A percentile compares a stretch with the other conserved stretches of the same genome.
Conservation (phyloP, 441 rosid genomes). For the Raphanus hybrid region DNA sequence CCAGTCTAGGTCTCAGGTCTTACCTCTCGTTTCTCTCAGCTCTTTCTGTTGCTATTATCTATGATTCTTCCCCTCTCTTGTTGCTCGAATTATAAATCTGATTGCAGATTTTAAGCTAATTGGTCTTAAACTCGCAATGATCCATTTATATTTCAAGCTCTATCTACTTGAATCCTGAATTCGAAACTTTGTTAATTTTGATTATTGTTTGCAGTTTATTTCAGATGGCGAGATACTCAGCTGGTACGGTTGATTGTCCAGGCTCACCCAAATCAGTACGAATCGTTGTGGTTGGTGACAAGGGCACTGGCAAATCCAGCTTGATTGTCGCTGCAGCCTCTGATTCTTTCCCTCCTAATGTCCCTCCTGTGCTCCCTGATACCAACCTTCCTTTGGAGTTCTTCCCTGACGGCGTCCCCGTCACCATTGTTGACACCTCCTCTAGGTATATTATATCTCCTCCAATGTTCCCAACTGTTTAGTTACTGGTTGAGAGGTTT, state of each 20-base stretch:
- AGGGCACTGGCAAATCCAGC: conserved; percentile 96
- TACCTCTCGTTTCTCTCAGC: no score
- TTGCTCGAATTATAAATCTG: not conserved
- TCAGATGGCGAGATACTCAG: conserved; percentile 42
- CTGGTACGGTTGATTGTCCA: conserved; percentile 28
- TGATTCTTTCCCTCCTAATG: conserved; percentile 65
- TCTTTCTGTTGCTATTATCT: not conserved
- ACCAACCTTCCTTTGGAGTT: conserved; percentile 78
- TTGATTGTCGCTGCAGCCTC: conserved; percentile 85
- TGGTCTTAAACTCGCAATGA: not conserved
- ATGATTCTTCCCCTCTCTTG: conserved; percentile 1
- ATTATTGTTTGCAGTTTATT: conserved; percentile 16
- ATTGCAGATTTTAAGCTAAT: not conserved
- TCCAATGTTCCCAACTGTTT: not conserved
- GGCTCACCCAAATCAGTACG: conserved; percentile 53
- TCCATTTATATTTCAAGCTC: not conserved
- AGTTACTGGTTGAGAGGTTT: not conserved
- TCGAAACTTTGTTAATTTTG: not conserved
- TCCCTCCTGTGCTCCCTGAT: conserved; percentile 83
- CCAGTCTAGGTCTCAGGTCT: conserved; percentile 1
- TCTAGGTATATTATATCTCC: conserved; percentile 63
- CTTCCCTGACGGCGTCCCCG: conserved; percentile 85
- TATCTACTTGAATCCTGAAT: not conserved
- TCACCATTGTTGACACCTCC: conserved; percentile 88
- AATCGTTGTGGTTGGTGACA: conserved; percentile 89